These are phyloP conservation scores for Punica granatum DNA, from an alignment of 345 rosid species.

Conservation along the genomic window DNA sequence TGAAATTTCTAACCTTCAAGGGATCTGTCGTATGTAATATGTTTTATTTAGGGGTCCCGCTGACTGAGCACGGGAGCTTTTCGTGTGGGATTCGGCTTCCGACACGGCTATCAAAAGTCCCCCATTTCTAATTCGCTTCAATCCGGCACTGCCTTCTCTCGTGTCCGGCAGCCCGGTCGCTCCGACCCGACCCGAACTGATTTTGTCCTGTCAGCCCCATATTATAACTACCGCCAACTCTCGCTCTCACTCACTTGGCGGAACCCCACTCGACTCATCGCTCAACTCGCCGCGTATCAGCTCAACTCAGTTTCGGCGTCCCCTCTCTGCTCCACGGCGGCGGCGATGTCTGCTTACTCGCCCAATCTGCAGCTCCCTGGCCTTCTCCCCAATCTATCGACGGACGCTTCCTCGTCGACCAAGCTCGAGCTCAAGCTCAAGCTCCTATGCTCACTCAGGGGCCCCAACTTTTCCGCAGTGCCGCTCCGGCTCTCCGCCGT, in stretches of 20 bases:
- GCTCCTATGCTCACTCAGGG: background rate
- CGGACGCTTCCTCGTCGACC: background rate
- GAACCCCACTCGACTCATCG: background rate
- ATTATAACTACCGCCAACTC: background rate
- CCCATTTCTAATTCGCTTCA: too few species aligned
- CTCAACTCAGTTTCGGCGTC: background rate
- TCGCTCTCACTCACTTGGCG: background rate
- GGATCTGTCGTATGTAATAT: too few species aligned
- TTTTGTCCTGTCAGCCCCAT: background rate
- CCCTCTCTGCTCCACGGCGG: background rate
- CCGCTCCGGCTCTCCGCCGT: background rate
- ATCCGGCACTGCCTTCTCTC: too few species aligned
- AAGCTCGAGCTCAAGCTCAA: background rate
- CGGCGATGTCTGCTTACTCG: slow-evolving; percentile 1
- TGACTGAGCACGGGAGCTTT: too few species aligned
- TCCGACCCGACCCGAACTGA: background rate
- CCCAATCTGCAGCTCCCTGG: background rate
- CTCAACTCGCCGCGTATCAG: background rate
- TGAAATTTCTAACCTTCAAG: too few species aligned
- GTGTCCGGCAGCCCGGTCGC: too few species aligned
- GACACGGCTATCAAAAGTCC: too few species aligned
- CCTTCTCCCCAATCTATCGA: background rate
- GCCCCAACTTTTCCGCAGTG: background rate
- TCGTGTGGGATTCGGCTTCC: too few species aligned
- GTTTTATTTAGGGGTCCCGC: too few species aligned